Evolutionary conservation across 139 green algal species (phyloP).

Genomic region (Yamagishiella unicocca): DNA sequence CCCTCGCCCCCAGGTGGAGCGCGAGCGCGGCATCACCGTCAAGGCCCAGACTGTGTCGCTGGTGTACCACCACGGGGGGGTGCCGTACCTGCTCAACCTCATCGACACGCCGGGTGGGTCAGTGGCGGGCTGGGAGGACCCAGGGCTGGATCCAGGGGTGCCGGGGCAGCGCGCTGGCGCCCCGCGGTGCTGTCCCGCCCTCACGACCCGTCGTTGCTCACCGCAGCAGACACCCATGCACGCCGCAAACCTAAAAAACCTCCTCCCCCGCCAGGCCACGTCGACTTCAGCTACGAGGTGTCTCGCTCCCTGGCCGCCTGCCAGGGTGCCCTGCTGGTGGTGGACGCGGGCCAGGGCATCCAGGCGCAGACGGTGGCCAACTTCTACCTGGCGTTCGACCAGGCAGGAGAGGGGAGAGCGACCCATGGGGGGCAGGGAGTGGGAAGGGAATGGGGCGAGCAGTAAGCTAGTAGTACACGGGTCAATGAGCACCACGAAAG

Average conservation of each 20-base stretch:
- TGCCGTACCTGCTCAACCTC: conserved; percentile 88
- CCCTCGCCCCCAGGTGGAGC: conserved; percentile 75
- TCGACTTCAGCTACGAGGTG: conserved; percentile 77
- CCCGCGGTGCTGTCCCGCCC: too few species aligned
- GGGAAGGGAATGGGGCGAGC: neutral
- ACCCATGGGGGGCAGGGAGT: neutral
- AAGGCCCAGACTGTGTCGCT: conserved; percentile 93
- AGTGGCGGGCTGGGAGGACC: neutral
- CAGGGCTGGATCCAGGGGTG: neutral
- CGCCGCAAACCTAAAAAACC: too few species aligned
- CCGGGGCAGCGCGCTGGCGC: neutral
- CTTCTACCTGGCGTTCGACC: conserved; percentile 94
- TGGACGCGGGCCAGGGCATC: conserved; percentile 81
- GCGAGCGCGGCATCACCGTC: conserved; percentile 94
- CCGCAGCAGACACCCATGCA: too few species aligned
- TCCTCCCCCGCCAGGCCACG: conserved; percentile 58
- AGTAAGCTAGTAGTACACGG: too few species aligned
- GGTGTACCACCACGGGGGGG: conserved; percentile 70
- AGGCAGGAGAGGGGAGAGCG: conserved; percentile 22
- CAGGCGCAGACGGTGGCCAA: conserved; percentile 87
- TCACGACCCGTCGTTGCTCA: too few species aligned
- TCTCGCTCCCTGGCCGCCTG: conserved; percentile 76
- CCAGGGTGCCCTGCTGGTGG: conserved; percentile 91
- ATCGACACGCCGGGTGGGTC: conserved; percentile 82
- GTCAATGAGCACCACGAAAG: too few species aligned